These are phyloP conservation scores for Huntiella omanensis DNA, from an alignment of 2,329 filamentous ascomycete genomes.

Conservation along the genomic window DNA sequence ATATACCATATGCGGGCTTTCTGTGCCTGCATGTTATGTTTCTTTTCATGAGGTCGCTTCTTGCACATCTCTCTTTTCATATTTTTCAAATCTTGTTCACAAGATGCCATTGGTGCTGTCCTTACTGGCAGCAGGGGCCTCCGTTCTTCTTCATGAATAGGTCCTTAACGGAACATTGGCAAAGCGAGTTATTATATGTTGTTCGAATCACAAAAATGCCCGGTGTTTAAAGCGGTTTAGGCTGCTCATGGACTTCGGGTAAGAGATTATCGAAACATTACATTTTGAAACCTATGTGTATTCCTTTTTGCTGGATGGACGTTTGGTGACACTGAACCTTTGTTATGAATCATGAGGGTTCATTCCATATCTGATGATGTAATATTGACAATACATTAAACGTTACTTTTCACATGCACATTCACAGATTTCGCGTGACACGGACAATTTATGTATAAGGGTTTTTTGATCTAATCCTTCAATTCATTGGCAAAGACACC, in stretches of 20 bases:
- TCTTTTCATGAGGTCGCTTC: too few relatives aligned
- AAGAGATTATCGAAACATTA: constrained; percentile 24
- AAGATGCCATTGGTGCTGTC: constrained; percentile 45
- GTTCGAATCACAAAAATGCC: constrained; percentile 8
- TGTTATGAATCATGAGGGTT: too few relatives aligned
- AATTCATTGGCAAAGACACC: too few relatives aligned
- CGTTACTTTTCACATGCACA: too few relatives aligned
- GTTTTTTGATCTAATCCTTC: too few relatives aligned
- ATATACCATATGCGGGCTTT: not conserved
- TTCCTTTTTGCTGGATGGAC: not conserved
- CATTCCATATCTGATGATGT: too few relatives aligned
- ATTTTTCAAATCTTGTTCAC: not conserved
- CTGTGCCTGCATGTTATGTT: too few relatives aligned
- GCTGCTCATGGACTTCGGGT: constrained; percentile 20
- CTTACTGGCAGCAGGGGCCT: constrained; percentile 39
- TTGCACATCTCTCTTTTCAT: not conserved
- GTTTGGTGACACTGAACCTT: too few relatives aligned
- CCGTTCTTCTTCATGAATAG: constrained; percentile 33
- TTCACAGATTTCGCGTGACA: too few relatives aligned
- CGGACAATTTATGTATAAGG: too few relatives aligned
- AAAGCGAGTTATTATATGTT: constrained; percentile 23
- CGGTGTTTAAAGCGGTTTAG: constrained; percentile 10
- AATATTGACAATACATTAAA: too few relatives aligned
- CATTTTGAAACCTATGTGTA: not conserved
- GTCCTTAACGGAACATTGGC: constrained; percentile 57